Evolutionary conservation across 257 asterid species (phyloP).

Genomic region (Cinchona pubescens): DNA sequence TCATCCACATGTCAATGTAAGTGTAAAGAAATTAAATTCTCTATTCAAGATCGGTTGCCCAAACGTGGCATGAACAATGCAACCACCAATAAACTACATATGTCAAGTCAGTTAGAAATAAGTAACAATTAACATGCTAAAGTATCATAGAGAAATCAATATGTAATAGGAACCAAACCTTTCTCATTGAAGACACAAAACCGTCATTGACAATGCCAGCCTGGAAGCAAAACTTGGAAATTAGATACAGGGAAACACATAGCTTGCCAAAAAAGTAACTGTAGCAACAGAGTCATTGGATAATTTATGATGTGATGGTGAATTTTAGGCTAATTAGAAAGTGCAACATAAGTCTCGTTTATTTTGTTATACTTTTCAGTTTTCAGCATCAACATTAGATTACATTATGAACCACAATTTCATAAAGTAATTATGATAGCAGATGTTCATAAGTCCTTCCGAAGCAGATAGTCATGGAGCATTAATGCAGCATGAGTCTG

Average conservation of each 20-base stretch:
- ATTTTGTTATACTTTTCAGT: no score
- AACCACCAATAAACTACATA: neutral
- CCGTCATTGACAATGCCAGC: conserved; percentile 62
- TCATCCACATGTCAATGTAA: neutral
- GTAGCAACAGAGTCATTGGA: neutral
- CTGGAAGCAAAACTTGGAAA: conserved; percentile 40
- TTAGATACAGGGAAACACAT: neutral
- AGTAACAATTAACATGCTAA: neutral
- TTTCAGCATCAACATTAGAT: neutral
- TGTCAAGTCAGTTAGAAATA: neutral
- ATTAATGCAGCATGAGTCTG: conserved; percentile 12
- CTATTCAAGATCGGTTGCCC: neutral
- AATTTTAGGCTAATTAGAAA: neutral
- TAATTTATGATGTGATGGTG: neutral
- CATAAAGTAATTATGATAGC: no score
- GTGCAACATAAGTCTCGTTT: neutral
- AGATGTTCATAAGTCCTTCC: no score
- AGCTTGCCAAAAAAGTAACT: neutral
- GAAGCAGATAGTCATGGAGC: neutral
- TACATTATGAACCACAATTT: neutral
- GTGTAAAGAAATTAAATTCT: no score
- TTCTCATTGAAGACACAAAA: conserved; percentile 84
- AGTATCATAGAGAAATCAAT: neutral
- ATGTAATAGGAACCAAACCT: conserved; percentile 42
- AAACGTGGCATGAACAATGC: neutral